phyloP scores from a whole-genome alignment of 768 basidiomycete genomes.

The Clitopilus hobsonii region DNA sequence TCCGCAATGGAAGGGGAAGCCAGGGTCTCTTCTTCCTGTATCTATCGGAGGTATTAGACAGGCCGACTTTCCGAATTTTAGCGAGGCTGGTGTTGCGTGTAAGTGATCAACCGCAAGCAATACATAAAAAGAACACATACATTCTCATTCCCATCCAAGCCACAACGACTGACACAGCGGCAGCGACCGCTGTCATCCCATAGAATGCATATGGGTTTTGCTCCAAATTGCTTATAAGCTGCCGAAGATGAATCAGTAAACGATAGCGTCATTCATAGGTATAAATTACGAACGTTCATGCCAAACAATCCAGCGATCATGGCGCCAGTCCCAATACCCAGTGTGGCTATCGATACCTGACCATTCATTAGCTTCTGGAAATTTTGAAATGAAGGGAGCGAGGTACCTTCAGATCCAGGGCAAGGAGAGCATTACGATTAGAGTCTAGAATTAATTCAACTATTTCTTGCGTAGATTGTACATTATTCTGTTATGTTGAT shows the following conservation, averaged over 20 bases:
- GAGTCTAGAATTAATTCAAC: conserved; percentile 95
- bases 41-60: conserved; percentile 29
- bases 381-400: conserved; percentile 1
- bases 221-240: conserved; percentile 78
- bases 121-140: conserved; percentile 23
- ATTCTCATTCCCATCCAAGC: conserved; percentile 65
- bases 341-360: conserved; percentile 88
- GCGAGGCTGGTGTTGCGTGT: conserved; percentile 26
- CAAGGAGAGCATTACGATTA: conserved; percentile 88
- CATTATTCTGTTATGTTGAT: conserved; percentile 81
- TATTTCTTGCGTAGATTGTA: conserved; percentile 97
- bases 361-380: conserved; percentile 1
- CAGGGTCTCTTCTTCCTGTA: conserved; percentile 26
- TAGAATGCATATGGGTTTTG: conserved; percentile 70
- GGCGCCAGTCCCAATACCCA: conserved; percentile 89
- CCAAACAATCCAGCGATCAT: conserved; percentile 90
- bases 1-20: conserved; percentile 44
- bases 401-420: conserved; percentile 81
- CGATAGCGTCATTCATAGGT: conserved; percentile 6
- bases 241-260: conserved; percentile 10
- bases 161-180: conserved; percentile 54
- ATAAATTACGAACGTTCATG: conserved; percentile 75
- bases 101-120: conserved; percentile 1
- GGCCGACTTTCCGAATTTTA: conserved; percentile 43
- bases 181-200: conserved; percentile 54